Conservation (phyloP, 495 filamentous ascomycete genomes). For the Neurospora sp. region DNA sequence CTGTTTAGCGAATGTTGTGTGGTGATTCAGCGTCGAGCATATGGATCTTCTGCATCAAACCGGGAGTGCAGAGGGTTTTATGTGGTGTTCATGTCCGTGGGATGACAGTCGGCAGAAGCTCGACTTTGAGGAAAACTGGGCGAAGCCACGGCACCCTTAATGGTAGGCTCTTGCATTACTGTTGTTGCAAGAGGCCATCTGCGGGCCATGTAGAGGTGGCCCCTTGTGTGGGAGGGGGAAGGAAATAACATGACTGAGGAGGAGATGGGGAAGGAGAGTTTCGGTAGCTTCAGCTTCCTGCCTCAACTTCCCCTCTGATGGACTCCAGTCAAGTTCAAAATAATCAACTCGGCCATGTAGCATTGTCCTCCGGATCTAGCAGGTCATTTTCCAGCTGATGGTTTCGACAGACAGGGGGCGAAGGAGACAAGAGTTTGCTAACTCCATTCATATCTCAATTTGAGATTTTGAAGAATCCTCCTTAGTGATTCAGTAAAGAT, state of each 20-base stretch:
- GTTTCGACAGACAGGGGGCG: no score
- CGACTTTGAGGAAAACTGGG: neutral
- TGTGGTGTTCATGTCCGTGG: neutral
- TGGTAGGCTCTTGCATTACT: neutral
- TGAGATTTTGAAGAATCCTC: no score
- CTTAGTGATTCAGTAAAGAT: neutral
- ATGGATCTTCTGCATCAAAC: neutral
- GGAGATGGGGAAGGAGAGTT: neutral
- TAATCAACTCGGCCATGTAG: neutral
- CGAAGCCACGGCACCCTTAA: neutral
- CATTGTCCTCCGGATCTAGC: neutral
- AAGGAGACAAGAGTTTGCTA: no score
- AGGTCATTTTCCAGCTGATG: neutral
- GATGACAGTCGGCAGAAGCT: neutral
- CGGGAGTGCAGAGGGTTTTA: neutral
- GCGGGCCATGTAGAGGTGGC: neutral
- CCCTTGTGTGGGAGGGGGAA: neutral
- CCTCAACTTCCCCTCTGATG: neutral
- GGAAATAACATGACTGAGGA: neutral
- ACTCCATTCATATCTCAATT: no score
- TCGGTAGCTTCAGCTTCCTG: neutral
- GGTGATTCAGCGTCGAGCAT: neutral
- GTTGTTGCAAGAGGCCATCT: neutral
- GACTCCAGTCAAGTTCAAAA: neutral
- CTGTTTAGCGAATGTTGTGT: neutral